Evolutionary conservation across 1,284 basidiomycete species (phyloP), one percentile per base, ranked within the genome.

Genomic region (Ustilago tritici): DNA sequence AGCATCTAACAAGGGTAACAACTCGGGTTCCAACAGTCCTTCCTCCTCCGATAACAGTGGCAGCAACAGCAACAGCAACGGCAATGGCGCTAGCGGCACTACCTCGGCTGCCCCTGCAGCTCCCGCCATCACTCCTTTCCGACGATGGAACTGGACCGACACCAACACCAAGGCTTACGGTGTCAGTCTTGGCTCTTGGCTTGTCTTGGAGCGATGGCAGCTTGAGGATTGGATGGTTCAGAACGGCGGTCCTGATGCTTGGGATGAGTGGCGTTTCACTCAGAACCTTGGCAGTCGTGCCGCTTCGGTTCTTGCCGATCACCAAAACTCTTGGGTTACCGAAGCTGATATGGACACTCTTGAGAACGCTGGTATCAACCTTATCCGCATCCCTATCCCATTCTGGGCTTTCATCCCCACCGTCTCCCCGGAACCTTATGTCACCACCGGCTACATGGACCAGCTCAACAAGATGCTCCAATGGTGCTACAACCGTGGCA

Each of bases 211-310:
- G 69, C 80, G 85, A 56, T 88, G 87, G 87, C 85, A 87, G 81
- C 67, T 83, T 50, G 87, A 87, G 61, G 85, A 87, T 66, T 87
- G 86, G 87, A 85, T 88, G 73, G 82, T 83, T 52, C 36, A 77
- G 28, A 65, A 77, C 36, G 86, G 80, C 31, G 84, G 86, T 31
- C 10, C 71, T 28, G 78, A 86, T 32, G 75, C 84, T 4, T 82
- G 82, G 76, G 87, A 88, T 70, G 87, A 88, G 79, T 88, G 82
- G 81, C 61, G 65, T 9, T 76, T 87, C 64, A 77, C 82, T 54
- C 65, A 82, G 63, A 77, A 49, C 15, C 78, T 86, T 19, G 87
- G 83, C 38, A 78, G 79, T 65, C 61, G 62, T 32, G 66, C 76
- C 47, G 47, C 46, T 10, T 57, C 65, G 17, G 73, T 75, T 10